Percentiles rank a stretch among this genome's conserved stretches.
These are phyloP conservation scores for Lasiosphaeriaceae sp. DNA, from an alignment of 495 filamentous ascomycete species.

Conservation along the genomic window DNA sequence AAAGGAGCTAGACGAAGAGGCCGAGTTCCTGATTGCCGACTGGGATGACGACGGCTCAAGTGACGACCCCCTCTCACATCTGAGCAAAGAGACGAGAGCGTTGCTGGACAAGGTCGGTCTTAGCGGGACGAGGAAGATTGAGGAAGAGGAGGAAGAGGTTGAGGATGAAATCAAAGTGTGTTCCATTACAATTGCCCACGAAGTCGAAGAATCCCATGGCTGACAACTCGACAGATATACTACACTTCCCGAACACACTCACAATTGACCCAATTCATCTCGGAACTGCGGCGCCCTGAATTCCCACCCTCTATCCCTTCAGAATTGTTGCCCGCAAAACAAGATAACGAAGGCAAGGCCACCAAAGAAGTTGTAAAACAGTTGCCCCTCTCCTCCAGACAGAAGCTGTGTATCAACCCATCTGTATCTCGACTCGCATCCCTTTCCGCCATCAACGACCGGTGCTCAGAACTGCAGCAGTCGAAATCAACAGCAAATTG, in stretches of 20 bases:
- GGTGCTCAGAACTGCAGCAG: slow-evolving; percentile 89
- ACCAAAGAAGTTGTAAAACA: slow-evolving; percentile 72
- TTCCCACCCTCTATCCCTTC: slow-evolving; percentile 57
- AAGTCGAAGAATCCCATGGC: neutral
- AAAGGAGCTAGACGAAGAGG: slow-evolving; percentile 56
- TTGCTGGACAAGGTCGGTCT: slow-evolving; percentile 58
- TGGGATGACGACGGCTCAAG: slow-evolving; percentile 63
- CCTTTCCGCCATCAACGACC: slow-evolving; percentile 85
- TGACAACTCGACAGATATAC: slow-evolving; percentile 56
- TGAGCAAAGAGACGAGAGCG: slow-evolving; percentile 60
- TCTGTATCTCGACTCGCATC: slow-evolving; percentile 67
- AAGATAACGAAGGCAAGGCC: slow-evolving; percentile 22
- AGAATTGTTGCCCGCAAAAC: slow-evolving; percentile 18
- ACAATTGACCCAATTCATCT: slow-evolving; percentile 89
- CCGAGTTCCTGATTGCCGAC: slow-evolving; percentile 71
- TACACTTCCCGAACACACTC: slow-evolving; percentile 96
- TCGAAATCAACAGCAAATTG: slow-evolving; percentile 69
- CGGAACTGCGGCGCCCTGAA: slow-evolving; percentile 76
- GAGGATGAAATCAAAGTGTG: slow-evolving; percentile 61
- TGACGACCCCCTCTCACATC: slow-evolving; percentile 28
- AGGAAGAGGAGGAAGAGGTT: slow-evolving; percentile 44
- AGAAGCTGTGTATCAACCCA: slow-evolving; percentile 89
- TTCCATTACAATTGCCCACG: neutral
- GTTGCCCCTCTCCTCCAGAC: slow-evolving; percentile 82
- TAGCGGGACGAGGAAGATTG: slow-evolving; percentile 19